Percentiles rank a stretch among this genome's conserved stretches.
These are phyloP conservation scores for Cystobasidiopsis lactophilus DNA, from an alignment of 768 basidiomycete genomes.

Conservation along the genomic window DNA sequence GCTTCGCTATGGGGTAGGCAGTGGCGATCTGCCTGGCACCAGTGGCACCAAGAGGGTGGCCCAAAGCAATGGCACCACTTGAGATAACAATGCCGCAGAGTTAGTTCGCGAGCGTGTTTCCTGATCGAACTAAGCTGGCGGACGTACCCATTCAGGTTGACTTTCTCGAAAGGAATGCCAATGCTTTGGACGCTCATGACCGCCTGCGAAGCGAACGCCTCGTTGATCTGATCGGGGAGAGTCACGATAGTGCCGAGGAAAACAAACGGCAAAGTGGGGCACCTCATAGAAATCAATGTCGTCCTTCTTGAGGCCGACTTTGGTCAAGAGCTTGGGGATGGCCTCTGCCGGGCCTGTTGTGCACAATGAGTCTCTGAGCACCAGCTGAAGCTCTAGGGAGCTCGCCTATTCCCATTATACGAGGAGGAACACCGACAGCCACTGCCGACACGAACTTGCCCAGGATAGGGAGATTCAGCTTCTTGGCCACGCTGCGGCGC, in stretches of 20 bases:
- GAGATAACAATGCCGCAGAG: too few relatives aligned
- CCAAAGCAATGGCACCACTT: conserved; percentile 22
- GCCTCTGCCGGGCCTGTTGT: conserved; percentile 54
- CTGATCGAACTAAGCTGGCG: background rate
- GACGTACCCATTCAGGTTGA: conserved; percentile 53
- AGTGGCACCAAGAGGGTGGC: conserved; percentile 66
- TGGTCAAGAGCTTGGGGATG: conserved; percentile 48
- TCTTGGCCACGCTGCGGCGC: conserved; percentile 54
- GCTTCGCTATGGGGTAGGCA: conserved; percentile 50
- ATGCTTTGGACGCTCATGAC: conserved; percentile 49
- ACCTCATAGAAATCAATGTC: conserved; percentile 68
- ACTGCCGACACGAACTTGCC: conserved; percentile 59
- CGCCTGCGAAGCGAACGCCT: conserved; percentile 27
- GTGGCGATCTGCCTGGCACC: conserved; percentile 76
- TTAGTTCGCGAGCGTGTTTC: too few relatives aligned
- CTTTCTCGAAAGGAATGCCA: conserved; percentile 37
- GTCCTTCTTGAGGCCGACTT: conserved; percentile 39
- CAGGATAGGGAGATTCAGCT: conserved; percentile 60
- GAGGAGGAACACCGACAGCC: conserved; percentile 42
- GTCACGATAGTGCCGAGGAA: too few relatives aligned
- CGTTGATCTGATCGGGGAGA: too few relatives aligned
- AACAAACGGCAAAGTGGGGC: too few relatives aligned
- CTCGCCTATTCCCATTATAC: conserved; percentile 19
- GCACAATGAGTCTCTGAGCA: background rate
- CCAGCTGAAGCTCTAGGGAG: background rate